Evolutionary conservation across 1,139 yeast species (phyloP), one percentile per base, ranked within the genome.

Genomic region (Yamadazyma taylorii): DNA sequence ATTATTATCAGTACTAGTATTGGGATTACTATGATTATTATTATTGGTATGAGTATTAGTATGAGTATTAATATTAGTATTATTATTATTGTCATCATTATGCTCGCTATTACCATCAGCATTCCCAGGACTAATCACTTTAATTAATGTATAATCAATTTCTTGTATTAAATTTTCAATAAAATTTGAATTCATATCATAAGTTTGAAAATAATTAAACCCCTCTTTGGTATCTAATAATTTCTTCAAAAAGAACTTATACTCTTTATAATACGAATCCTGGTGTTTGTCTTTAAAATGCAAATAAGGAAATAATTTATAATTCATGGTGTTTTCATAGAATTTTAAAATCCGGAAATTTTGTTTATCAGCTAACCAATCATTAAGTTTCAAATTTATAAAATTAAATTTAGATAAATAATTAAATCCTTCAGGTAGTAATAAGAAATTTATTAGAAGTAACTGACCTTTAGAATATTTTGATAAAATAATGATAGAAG

Each of bases 201-300:
- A 56, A 21, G 46, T 49, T 23, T 57, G 56, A 47, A 69, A 64
- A 41, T 56, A 69, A 22, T 50, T 49, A 36, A 86, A 71, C 0
- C 97, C 97, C 43, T 86, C 94, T 42, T 79, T 86, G 0, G 97
- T 87, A 37, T 83, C 76, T 0, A 89, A 82, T 34, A 90, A 63
- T 50, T 83, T 85, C 32, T 88, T 87, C 57, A 87, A 87, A 51
- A 90, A 86, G 53, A 34, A 42, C 15, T 41, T 33, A 29, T 48
- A 48, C 3, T 43, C 46, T n/a, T 48, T 41, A 10, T 36, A 36
- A 11, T 9, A 15, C 8, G 30, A 16, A 9, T 27, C 30, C 4
- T 13, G 28, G 10, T 25, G 16, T 6, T 8, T 9, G 8, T 37
- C 34, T 12, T 28, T 35, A 23, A 43, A 35, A 30, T 49, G 44